phyloP scores from a whole-genome alignment of 2,329 filamentous ascomycete species.

The Venturia nashicola region DNA sequence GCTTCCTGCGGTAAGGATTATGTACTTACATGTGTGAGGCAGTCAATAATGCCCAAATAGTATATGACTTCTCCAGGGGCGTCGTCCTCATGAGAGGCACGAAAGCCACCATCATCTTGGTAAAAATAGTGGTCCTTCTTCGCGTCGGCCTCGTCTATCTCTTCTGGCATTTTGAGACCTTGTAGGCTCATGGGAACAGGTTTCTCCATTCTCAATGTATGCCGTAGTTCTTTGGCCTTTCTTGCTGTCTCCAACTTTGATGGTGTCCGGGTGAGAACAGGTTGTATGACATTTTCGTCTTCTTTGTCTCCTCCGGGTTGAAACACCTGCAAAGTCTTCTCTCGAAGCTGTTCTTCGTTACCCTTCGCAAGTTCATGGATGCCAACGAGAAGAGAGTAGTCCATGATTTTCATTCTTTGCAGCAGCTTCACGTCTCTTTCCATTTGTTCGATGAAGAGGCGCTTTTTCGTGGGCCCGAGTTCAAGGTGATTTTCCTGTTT shows the following conservation, averaged over 20 bases:
- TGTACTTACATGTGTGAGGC: slow-evolving; percentile 77
- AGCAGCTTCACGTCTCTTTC: slow-evolving; percentile 75
- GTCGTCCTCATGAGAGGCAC: slow-evolving; percentile 85
- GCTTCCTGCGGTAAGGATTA: neutral
- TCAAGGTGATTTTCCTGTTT: slow-evolving; percentile 75
- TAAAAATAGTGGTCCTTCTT: slow-evolving; percentile 77
- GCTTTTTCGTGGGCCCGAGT: slow-evolving; percentile 78
- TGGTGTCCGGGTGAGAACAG: slow-evolving; percentile 72
- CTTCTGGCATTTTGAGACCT: slow-evolving; percentile 77
- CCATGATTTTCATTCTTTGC: slow-evolving; percentile 90
- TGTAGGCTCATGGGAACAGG: slow-evolving; percentile 86
- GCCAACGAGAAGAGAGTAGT: slow-evolving; percentile 89
- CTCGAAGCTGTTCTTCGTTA: slow-evolving; percentile 85
- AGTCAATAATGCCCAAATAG: slow-evolving; percentile 97
- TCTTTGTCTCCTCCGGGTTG: slow-evolving; percentile 63
- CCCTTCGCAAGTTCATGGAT: slow-evolving; percentile 84
- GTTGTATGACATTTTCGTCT: slow-evolving; percentile 40
- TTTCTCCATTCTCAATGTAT: slow-evolving; percentile 85
- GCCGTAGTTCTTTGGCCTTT: slow-evolving; percentile 79
- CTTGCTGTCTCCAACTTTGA: slow-evolving; percentile 86
- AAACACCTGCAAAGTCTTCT: slow-evolving; percentile 87
- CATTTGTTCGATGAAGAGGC: slow-evolving; percentile 79
- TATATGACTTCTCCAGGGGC: slow-evolving; percentile 82
- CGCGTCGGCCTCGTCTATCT: slow-evolving; percentile 55
- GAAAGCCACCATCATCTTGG: slow-evolving; percentile 83